These are phyloP conservation scores for Juglanconis sp. DNA, from an alignment of 2,329 filamentous ascomycete genomes.

Conservation along the genomic window DNA sequence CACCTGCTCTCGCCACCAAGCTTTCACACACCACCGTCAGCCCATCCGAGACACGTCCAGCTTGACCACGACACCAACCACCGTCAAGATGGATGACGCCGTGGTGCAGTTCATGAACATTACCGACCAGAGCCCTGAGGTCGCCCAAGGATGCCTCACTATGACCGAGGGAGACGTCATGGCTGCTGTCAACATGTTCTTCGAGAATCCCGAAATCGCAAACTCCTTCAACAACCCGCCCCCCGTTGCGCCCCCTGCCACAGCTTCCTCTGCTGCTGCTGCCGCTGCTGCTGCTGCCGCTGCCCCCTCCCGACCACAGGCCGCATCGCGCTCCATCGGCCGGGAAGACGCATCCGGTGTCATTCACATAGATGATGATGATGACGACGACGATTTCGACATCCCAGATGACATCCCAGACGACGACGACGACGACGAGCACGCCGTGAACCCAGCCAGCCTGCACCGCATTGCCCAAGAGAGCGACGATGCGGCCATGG, in stretches of 20 bases:
- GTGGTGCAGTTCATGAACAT: constrained; percentile 78
- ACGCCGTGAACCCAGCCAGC: constrained; percentile 35
- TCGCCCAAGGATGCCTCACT: constrained; percentile 79
- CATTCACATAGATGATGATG: constrained; percentile 75
- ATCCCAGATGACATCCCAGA: constrained; percentile 39
- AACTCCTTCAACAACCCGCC: constrained; percentile 34
- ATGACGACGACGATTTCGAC: constrained; percentile 54
- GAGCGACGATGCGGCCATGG: constrained; percentile 93
- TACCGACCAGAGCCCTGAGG: constrained; percentile 69
- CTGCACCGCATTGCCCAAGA: constrained; percentile 53
- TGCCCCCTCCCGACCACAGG: constrained; percentile 7
- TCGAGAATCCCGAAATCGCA: constrained; percentile 77
- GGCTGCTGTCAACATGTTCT: constrained; percentile 86
- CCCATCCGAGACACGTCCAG: too few relatives aligned
- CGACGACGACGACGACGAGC: constrained; percentile 36
- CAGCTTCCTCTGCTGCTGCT: constrained; percentile 25
- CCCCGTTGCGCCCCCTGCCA: constrained; percentile 20
- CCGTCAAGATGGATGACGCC: constrained; percentile 57
- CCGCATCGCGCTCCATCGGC: constrained; percentile 31
- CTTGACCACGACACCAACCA: neutral
- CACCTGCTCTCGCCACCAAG: too few relatives aligned
- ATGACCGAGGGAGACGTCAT: constrained; percentile 81
- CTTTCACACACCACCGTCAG: constrained; percentile 13
- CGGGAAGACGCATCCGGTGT: constrained; percentile 56
- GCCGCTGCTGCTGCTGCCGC: constrained; percentile 25